Evolutionary conservation across 148 eudicot species (phyloP), one percentile per base, ranked within the genome.

Genomic region (Rhododendron molle): DNA sequence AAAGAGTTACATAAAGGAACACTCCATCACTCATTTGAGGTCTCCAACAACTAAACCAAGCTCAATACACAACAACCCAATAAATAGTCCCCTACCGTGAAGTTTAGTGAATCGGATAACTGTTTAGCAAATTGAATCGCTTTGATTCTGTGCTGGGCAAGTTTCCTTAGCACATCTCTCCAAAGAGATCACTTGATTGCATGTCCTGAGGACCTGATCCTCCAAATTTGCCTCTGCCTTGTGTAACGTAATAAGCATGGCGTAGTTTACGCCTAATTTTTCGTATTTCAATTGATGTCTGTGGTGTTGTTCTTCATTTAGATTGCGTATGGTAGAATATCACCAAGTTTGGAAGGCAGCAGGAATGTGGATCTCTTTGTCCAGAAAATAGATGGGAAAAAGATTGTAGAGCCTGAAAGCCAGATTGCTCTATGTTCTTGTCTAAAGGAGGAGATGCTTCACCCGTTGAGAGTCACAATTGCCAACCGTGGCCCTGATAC

Each of bases 401-500:
- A 95, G 91, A 93, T 93, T 71, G 80, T 87, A 11, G 94, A 96
- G 85, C 83, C 86, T n/a, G 93, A 92, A 52, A 83, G 83, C 83
- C 89, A 83, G 85, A 60, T 32, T 50, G 81, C 89, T 28, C 86
- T 96, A 40, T 93, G 95, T 87, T 93, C 98, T 85, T 86, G 92
- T 80, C 86, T 96, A 67, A 91, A 91, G 87, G 91, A 89, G 88
- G 98, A 94, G 89, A 93, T 96, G 92, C 92, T 93, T 85, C 95
- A 93, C 79, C 96, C 98, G 12, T 79, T 96, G 84, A 92, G 96
- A 58, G 98, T 96, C 38, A 88, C 91, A 15, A 92, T 96, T 81
- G 89, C 94, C 20, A 95, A 89, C 88, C 94, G 98, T 84, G 99
- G 99, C 62, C 99, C 99, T 44, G 99, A 96, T 78, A 93, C 96